phyloP scores from a whole-genome alignment of 441 rosid genomes.

The Aquilaria agallochum region DNA sequence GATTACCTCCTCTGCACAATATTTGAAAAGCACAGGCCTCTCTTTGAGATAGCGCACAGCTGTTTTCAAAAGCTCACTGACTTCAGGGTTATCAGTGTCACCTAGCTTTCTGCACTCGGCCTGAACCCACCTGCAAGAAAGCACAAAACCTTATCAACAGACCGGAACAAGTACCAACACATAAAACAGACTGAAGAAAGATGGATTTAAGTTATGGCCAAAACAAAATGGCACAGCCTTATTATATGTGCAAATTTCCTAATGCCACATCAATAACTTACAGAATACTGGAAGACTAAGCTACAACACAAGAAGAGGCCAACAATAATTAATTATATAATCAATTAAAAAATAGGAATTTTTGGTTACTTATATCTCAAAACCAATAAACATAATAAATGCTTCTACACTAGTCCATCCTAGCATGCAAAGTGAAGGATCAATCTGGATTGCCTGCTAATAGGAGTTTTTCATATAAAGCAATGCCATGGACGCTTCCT shows the following conservation, averaged over 20 bases:
- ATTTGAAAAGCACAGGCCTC: conserved; percentile 94
- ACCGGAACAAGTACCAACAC: neutral
- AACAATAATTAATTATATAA: too few species aligned
- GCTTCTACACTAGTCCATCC: neutral
- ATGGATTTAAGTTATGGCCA: neutral
- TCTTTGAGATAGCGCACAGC: conserved; percentile 89
- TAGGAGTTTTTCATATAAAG: too few species aligned
- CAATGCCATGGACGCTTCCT: neutral
- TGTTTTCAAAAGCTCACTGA: conserved; percentile 70
- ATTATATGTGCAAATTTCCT: neutral
- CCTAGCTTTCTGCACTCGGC: conserved; percentile 95
- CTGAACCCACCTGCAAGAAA: conserved; percentile 90
- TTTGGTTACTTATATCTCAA: too few species aligned
- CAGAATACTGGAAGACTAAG: too few species aligned
- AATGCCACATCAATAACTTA: too few species aligned
- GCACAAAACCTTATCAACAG: conserved; percentile 1
- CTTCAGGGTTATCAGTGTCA: conserved; percentile 92
- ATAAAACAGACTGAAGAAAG: neutral
- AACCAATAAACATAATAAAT: too few species aligned
- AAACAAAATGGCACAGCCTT: too few species aligned
- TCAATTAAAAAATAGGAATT: too few species aligned
- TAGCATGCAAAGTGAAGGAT: conserved; percentile 6
- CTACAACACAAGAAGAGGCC: too few species aligned
- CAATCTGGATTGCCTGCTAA: neutral
- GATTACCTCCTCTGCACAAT: conserved; percentile 98